Percentiles rank a stretch among this genome's conserved stretches.
phyloP scores from a whole-genome alignment of 768 basidiomycete genomes.

The Flagelloscypha sp. region DNA sequence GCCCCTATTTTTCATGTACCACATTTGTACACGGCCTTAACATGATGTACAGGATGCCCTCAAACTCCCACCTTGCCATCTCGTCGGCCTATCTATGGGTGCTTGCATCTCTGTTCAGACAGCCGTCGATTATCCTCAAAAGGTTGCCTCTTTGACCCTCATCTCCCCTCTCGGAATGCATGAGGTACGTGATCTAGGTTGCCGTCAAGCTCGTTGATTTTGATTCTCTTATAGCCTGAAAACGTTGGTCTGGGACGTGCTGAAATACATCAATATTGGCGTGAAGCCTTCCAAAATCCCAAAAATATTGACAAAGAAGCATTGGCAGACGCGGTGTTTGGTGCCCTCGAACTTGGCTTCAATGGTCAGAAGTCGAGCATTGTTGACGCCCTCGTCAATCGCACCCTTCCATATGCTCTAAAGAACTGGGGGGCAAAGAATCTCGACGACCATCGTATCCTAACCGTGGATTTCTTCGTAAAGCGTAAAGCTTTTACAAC shows the following conservation, averaged over 20 bases:
- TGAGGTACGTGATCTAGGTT: constrained; percentile 22
- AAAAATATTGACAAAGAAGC: constrained; percentile 17
- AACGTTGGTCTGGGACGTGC: constrained; percentile 26
- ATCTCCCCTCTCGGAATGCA: constrained; percentile 25
- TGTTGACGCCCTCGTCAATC: constrained; percentile 17
- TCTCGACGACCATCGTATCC: constrained; percentile 22
- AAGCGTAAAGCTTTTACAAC: constrained; percentile 17
- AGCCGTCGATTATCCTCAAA: constrained; percentile 24
- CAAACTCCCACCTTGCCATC: constrained; percentile 27
- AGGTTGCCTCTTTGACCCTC: constrained; percentile 26
- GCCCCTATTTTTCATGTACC: constrained; percentile 3
- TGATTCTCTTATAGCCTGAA: constrained; percentile 16
- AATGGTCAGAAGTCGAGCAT: constrained; percentile 17
- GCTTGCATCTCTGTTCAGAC: constrained; percentile 25
- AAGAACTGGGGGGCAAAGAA: constrained; percentile 19
- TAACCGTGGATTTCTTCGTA: constrained; percentile 24
- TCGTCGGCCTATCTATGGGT: constrained; percentile 30
- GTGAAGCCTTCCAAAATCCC: constrained; percentile 15
- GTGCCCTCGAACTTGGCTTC: constrained; percentile 25
- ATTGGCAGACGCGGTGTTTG: constrained; percentile 19
- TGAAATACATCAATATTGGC: constrained; percentile 26
- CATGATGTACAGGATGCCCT: constrained; percentile 23
- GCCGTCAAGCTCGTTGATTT: not conserved
- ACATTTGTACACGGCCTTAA: not conserved
- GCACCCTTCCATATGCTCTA: constrained; percentile 16